These are phyloP conservation scores for Trichoderma sp. DNA, from an alignment of 2,329 filamentous ascomycete genomes.

Conservation along the genomic window DNA sequence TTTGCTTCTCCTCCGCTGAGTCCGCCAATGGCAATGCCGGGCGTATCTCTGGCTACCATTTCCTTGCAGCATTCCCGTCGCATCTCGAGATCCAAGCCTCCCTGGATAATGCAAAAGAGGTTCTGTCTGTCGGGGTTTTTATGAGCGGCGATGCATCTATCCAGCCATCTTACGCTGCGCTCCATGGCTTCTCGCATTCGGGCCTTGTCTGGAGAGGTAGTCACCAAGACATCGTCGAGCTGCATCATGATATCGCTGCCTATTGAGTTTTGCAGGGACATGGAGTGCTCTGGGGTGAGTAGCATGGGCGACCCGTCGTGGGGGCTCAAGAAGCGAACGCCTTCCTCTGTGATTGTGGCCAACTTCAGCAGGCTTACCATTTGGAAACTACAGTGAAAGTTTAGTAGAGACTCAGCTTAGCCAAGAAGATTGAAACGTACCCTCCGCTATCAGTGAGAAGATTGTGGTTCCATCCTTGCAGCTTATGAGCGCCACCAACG, in stretches of 20 bases:
- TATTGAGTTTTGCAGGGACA: constrained; percentile 93
- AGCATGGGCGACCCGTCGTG: constrained; percentile 97
- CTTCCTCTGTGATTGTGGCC: constrained; percentile 91
- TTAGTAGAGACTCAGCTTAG: constrained; percentile 20
- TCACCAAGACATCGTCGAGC: constrained; percentile 95
- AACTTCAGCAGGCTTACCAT: constrained; percentile 97
- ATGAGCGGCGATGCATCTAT: constrained; percentile 90
- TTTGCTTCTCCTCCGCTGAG: constrained; percentile 95
- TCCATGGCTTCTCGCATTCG: constrained; percentile 96
- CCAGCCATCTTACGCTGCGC: constrained; percentile 91
- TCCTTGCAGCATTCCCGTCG: constrained; percentile 77
- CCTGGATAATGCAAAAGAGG: constrained; percentile 98
- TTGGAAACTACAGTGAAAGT: constrained; percentile 72
- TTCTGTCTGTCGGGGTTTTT: constrained; percentile 82
- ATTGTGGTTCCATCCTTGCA: constrained; percentile 95
- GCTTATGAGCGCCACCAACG: constrained; percentile 87
- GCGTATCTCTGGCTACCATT: constrained; percentile 90
- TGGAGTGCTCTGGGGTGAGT: constrained; percentile 95
- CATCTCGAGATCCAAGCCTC: constrained; percentile 86
- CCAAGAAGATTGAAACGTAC: constrained; percentile 42
- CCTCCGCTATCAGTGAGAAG: constrained; percentile 82
- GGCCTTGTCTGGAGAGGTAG: constrained; percentile 83
- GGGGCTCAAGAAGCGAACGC: constrained; percentile 92
- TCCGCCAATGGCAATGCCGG: constrained; percentile 94
- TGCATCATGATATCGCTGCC: constrained; percentile 99